Evolutionary conservation across 345 rosid species (phyloP), one percentile per base, ranked within the genome.

Genomic region (Cardiospermum halicacabum): DNA sequence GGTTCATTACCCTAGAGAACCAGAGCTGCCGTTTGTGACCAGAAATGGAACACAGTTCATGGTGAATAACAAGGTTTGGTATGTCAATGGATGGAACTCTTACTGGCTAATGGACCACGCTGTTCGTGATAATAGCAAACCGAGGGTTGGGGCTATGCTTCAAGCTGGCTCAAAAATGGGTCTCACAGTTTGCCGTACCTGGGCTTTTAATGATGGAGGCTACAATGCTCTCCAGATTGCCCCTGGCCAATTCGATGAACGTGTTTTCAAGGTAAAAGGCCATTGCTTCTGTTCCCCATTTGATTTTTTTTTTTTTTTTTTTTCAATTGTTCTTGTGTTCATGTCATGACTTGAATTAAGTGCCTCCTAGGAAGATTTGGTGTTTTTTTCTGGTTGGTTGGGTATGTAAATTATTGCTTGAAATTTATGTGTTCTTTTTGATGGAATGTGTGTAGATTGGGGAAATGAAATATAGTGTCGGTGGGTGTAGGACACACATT

Each of bases 161-260:
- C 80, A 82, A 57, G 86, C 91, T 60, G 95, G 92, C 50, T 81
- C 95, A 25, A 82, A 83, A 77, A 88, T 93, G 97, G 99, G 97
- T 62, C 85, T 93, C 70, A 84, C 97, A n/a, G 91, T 93, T 60
- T 93, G 97, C 62, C 72, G 99, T 71, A 82, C 95, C 19, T 93
- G 98, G 98, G 98, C 98, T 5, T 93, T 93, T 66, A 93, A 82
- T 71, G 98, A 93, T 67, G 97, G 98, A 42, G 91, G 80, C 51
- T 85, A 90, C 75, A 77, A 93, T 70, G 96, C 97, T 37, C 97
- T 93, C 56, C 97, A 93, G 85, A 76, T 85, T 73, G 84, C 94
- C 65, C 98, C 97, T 58, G 96, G 96, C 5, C 78, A 66, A 58
- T 93, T 90, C 43, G 92, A 93, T 78, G 98, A 93, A 68, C 79